These are phyloP conservation scores for Eragrostis curvula DNA, from an alignment of 176 grass and related monocot species.

Conservation along the genomic window DNA sequence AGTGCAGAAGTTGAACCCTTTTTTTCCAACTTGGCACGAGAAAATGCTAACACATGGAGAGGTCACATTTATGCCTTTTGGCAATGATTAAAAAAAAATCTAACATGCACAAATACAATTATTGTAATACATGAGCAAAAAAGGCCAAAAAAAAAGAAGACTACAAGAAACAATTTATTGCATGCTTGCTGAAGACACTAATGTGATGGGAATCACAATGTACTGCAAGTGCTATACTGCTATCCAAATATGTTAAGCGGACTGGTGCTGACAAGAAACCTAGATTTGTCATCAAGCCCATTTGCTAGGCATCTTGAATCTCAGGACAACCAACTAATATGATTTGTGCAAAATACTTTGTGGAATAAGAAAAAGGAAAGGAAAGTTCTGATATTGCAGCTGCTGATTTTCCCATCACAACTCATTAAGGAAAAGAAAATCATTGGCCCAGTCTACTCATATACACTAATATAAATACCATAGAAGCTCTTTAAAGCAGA, in stretches of 20 bases:
- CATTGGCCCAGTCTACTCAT: no score
- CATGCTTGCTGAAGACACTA: background rate
- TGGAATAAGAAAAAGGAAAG: no score
- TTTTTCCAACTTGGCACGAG: slow-evolving; percentile 11
- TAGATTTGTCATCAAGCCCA: slow-evolving; percentile 4
- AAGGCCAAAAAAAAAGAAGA: no score
- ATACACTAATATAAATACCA: no score
- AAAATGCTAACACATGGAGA: slow-evolving; percentile 7
- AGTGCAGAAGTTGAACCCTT: no score
- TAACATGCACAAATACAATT: background rate
- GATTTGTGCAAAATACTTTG: no score
- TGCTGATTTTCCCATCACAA: no score
- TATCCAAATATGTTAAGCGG: background rate
- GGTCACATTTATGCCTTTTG: background rate
- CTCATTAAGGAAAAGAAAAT: no score
- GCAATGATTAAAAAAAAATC: background rate
- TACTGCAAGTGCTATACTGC: background rate
- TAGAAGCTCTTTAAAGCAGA: no score
- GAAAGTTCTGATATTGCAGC: background rate
- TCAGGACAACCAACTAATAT: background rate
- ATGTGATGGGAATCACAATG: slow-evolving; percentile 9
- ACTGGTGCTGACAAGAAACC: background rate
- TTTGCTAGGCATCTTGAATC: background rate
- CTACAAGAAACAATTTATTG: background rate
- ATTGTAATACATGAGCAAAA: no score